Evolutionary conservation across 108 stramenopile species (phyloP).

Genomic region (Mediolabrus comicus): DNA sequence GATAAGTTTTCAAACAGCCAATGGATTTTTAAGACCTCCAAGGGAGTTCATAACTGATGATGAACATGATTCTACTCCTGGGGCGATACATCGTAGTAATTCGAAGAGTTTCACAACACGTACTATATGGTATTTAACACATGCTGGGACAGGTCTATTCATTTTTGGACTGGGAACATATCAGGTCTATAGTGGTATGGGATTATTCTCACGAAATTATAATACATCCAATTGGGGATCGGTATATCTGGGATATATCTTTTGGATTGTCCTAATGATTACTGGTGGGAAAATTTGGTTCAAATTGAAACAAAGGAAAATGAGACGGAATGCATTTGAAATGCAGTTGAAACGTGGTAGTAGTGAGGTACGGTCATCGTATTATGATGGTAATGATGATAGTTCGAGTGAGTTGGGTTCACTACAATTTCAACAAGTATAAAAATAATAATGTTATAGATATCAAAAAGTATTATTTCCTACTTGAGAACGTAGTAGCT

Average conservation of each 20-base stretch:
- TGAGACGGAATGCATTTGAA: background rate
- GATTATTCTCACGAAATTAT: constrained; percentile 28
- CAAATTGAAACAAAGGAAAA: constrained; percentile 4
- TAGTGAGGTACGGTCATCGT: background rate
- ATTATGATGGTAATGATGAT: too few relatives aligned
- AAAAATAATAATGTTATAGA: too few relatives aligned
- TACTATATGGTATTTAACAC: constrained; percentile 43
- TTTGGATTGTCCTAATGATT: constrained; percentile 13
- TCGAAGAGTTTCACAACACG: constrained; percentile 26
- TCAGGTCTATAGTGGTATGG: constrained; percentile 51
- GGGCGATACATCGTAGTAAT: constrained; percentile 4
- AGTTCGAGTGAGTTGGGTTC: background rate
- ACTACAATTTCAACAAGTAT: background rate
- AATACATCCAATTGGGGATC: constrained; percentile 11
- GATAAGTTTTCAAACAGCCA: constrained; percentile 47
- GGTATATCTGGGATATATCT: constrained; percentile 26
- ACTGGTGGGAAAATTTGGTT: constrained; percentile 19
- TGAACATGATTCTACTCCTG: background rate
- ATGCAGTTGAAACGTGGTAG: constrained; percentile 3
- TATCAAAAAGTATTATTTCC: too few relatives aligned
- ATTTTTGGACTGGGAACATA: constrained; percentile 41
- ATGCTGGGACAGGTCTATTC: constrained; percentile 35
- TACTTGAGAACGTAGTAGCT: constrained; percentile 1
- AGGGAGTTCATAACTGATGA: constrained; percentile 28
- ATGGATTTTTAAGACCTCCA: constrained; percentile 55